phyloP scores from a whole-genome alignment of 2,329 filamentous ascomycete genomes.

The Fusarium odoratissimum region DNA sequence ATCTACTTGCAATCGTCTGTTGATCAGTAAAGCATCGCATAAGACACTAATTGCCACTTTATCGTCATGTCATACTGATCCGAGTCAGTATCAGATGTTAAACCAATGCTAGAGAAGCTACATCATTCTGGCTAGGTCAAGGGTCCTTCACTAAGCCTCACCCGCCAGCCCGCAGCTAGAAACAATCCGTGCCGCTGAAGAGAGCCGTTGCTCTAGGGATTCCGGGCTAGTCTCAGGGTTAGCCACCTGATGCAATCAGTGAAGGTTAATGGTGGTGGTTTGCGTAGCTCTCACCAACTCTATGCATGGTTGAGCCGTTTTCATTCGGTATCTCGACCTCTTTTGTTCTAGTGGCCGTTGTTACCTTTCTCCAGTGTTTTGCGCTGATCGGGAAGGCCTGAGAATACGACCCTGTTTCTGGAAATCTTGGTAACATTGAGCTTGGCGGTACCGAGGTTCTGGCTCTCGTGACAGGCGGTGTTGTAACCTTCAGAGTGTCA shows the following conservation, averaged over 20 bases:
- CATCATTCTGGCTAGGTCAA: background rate
- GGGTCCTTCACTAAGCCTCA: background rate
- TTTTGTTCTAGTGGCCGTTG: slow-evolving; percentile 1
- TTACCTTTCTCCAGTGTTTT: background rate
- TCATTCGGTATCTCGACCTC: background rate
- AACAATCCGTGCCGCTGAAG: background rate
- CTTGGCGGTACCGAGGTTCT: background rate
- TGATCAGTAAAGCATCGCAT: background rate
- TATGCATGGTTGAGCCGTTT: background rate
- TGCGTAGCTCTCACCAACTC: background rate
- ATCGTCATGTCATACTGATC: background rate
- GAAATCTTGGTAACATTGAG: background rate
- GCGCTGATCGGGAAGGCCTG: background rate
- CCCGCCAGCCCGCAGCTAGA: background rate
- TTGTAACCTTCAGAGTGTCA: background rate
- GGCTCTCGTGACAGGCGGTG: background rate
- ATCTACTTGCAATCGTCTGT: background rate
- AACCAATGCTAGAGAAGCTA: background rate
- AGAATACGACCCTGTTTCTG: background rate
- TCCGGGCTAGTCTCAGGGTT: background rate
- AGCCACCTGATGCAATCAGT: slow-evolving; percentile 1
- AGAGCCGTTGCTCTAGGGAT: background rate
- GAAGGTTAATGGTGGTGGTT: background rate
- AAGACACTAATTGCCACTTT: background rate
- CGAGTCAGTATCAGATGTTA: background rate